Evolutionary conservation across 176 grass and related monocot genomes (phyloP).

Genomic region (Miscanthus lutarioriparius): DNA sequence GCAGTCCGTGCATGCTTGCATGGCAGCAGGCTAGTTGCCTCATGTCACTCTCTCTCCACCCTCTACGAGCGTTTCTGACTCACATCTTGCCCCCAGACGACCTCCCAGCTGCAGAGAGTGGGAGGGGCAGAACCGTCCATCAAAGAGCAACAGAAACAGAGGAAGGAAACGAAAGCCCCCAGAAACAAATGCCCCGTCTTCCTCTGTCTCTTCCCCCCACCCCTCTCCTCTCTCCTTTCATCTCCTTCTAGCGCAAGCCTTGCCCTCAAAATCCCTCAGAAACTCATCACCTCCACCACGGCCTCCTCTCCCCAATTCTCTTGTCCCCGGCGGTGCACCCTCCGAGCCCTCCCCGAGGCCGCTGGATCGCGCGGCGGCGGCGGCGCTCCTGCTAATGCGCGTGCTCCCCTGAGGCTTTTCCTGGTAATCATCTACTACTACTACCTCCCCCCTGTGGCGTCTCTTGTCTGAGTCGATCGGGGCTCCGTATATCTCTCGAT

Average conservation of each 20-base stretch:
- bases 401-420: neutral
- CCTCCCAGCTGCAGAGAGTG: neutral
- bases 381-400: neutral
- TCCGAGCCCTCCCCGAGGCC: too few relatives aligned
- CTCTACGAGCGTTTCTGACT: too few relatives aligned
- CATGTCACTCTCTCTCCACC: neutral
- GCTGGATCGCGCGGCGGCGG: neutral
- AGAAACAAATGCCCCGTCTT: neutral
- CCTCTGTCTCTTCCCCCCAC: neutral
- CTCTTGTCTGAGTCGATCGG: slow-evolving; percentile 1
- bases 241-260: slow-evolving; percentile 19
- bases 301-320: neutral
- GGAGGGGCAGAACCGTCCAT: slow-evolving; percentile 28
- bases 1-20: slow-evolving; percentile 22
- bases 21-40: neutral
- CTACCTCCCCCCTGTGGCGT: neutral
- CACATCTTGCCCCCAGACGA: too few relatives aligned
- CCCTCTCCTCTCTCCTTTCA: neutral
- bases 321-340: neutral
- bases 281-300: neutral
- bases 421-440: slow-evolving; percentile 1
- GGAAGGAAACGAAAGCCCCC: neutral
- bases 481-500: neutral
- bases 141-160: neutral
- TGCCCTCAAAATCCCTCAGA: neutral